Base-by-base conservation (phyloP, 2,329 filamentous ascomycete genomes). In the Cercospora brassicicola region DNA sequence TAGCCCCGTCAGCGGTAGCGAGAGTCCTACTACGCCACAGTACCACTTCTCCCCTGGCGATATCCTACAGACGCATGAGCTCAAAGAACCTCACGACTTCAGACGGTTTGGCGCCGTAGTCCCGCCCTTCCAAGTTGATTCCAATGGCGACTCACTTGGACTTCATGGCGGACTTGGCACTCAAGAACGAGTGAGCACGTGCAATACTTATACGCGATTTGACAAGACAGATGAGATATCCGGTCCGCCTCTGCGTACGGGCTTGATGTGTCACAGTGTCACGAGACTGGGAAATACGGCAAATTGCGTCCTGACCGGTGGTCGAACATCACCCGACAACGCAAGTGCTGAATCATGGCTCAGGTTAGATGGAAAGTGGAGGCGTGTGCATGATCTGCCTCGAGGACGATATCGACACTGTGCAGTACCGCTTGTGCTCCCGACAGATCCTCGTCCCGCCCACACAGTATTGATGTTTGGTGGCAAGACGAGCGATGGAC, bases 341-440 rank as follows among this genome's bases (percentile, higher is more conserved):
- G 88, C 88, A 1, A 82, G 92, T 51, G 82, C 82, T 39, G 91
- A 95, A 77, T 93, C 91, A 73, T 97, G 92, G 92, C 73, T 93
- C 1, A 87, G 90, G 70, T 83, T 86, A 62, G 85, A 85, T 61
- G 83, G 83, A 31, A 78, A 75, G 13, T 97, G 93, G 93, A 83
- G 84, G 67, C 84, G 83, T 70, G 85, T 87, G 13, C 83, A 89
- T 67, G 85, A 87, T 73, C 82, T 97, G n/a, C 89, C 90, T 0
- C 74, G 82, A n/a, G 85, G 90, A 9, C 83, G 93, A 26, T 97
- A 91, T 79, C 85, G 94, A 62, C 94, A 97, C 76, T 87, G 87
- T 66, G 86, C 89, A 31, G 82, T 88, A 11, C 77, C 78, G 13
- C 75, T 87, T 39, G 73, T 75, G 9, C 62, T 77, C 26, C 74